Percentiles rank a stretch among this genome's conserved stretches.
phyloP scores from a whole-genome alignment of 306 rosid species.

The Argentina anserina region DNA sequence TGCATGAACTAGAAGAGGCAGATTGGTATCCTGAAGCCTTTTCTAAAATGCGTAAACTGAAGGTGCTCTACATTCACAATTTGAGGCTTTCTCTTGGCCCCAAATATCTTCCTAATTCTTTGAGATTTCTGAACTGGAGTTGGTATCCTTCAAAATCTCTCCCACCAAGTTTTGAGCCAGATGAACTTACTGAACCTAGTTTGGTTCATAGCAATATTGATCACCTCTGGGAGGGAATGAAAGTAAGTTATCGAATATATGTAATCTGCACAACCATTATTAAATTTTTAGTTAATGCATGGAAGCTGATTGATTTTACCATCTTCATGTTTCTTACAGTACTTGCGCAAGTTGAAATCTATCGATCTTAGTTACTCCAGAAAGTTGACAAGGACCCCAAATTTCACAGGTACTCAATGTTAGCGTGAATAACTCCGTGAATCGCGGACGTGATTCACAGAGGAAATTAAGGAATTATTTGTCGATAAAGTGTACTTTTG shows the following conservation, averaged over 20 bases:
- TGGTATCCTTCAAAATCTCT: constrained; percentile 7
- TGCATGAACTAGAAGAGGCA: background rate
- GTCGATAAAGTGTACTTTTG: too few relatives aligned
- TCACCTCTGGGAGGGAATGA: background rate
- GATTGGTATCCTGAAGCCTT: background rate
- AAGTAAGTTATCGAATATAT: too few relatives aligned
- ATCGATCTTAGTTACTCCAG: constrained; percentile 20
- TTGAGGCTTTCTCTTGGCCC: background rate
- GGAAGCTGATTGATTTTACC: background rate
- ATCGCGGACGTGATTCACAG: too few relatives aligned
- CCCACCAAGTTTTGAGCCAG: background rate
- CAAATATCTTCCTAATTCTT: background rate
- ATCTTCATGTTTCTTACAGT: background rate
- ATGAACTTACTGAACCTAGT: background rate
- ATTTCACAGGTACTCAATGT: constrained; percentile 11
- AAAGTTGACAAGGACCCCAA: constrained; percentile 16
- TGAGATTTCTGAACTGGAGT: background rate
- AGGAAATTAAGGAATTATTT: too few relatives aligned
- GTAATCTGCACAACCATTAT: too few relatives aligned
- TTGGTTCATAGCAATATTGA: background rate
- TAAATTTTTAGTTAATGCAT: too few relatives aligned
- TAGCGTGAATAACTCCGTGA: too few relatives aligned
- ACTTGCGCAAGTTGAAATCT: constrained; percentile 9
- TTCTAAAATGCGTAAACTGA: background rate
- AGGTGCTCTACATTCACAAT: background rate